Conservation (phyloP, 768 basidiomycete species). For the Pleurotus pulmonarius region DNA sequence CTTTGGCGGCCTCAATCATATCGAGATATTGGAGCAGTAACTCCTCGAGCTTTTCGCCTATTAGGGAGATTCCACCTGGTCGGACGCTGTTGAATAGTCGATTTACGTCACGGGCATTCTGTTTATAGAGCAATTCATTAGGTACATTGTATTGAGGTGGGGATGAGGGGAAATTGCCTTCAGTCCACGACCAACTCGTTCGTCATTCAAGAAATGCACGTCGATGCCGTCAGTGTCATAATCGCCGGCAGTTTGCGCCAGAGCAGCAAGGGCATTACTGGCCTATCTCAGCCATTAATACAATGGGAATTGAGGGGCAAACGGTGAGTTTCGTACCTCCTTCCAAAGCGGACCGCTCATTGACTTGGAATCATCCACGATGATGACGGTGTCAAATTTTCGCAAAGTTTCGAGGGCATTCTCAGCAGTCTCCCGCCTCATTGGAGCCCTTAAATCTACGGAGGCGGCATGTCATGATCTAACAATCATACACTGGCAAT, state of each 20-base stretch:
- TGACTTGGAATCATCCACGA: conserved; percentile 60
- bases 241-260: conserved; percentile 43
- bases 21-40: conserved; percentile 25
- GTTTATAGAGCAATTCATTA: neutral
- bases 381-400: conserved; percentile 52
- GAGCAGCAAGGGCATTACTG: conserved; percentile 37
- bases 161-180: conserved; percentile 23
- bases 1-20: conserved; percentile 23
- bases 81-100: conserved; percentile 39
- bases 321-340: conserved; percentile 31
- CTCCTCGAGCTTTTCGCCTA: conserved; percentile 30
- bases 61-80: conserved; percentile 44
- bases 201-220: conserved; percentile 54
- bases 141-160: neutral
- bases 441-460: conserved; percentile 9
- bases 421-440: conserved; percentile 18
- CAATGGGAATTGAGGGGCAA: neutral
- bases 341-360: conserved; percentile 49
- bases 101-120: conserved; percentile 35
- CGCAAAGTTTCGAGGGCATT: conserved; percentile 31
- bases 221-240: conserved; percentile 63
- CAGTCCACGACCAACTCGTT: conserved; percentile 26
- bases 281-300: conserved; percentile 26
- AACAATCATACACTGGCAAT: neutral
- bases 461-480: neutral